A percentile compares a stretch with the other conserved stretches of the same genome.
phyloP scores from a whole-genome alignment of 345 rosid species.

The Salix caprea region DNA sequence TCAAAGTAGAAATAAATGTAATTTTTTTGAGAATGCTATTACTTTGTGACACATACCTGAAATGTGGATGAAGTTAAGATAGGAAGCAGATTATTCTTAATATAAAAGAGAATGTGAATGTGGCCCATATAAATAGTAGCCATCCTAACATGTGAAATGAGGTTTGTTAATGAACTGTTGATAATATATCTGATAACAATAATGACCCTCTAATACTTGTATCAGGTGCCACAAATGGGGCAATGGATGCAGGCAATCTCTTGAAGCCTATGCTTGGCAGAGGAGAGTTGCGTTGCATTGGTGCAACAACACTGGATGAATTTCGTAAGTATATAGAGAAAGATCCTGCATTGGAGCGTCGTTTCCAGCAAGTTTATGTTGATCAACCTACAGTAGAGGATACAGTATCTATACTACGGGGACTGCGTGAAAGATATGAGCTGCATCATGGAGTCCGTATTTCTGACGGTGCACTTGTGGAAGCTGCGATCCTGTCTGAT shows the following conservation, averaged over 20 bases:
- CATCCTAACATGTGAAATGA: neutral
- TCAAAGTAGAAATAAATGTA: neutral
- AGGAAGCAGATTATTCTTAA: neutral
- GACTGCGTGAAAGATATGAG: constrained; percentile 96
- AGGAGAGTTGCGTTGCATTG: constrained; percentile 93
- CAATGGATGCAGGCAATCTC: constrained; percentile 98
- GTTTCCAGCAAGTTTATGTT: constrained; percentile 97
- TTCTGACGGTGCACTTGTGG: constrained; percentile 96
- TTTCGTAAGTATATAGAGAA: constrained; percentile 95
- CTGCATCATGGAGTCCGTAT: constrained; percentile 98
- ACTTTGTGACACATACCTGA: neutral
- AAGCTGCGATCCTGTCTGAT: constrained; percentile 93
- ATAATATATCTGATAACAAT: neutral
- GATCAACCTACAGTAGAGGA: constrained; percentile 94
- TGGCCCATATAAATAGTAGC: neutral
- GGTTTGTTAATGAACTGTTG: neutral
- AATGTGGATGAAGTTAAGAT: neutral
- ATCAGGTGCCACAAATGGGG: constrained; percentile 98
- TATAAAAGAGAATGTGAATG: neutral
- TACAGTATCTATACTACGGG: constrained; percentile 88
- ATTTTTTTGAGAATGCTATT: neutral
- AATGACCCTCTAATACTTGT: constrained; percentile 4
- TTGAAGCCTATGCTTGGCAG: constrained; percentile 99
- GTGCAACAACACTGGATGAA: constrained; percentile 96
- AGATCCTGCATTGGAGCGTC: constrained; percentile 98